Conservation (phyloP, 306 rosid genomes). For the Phaseolus lunatus region DNA sequence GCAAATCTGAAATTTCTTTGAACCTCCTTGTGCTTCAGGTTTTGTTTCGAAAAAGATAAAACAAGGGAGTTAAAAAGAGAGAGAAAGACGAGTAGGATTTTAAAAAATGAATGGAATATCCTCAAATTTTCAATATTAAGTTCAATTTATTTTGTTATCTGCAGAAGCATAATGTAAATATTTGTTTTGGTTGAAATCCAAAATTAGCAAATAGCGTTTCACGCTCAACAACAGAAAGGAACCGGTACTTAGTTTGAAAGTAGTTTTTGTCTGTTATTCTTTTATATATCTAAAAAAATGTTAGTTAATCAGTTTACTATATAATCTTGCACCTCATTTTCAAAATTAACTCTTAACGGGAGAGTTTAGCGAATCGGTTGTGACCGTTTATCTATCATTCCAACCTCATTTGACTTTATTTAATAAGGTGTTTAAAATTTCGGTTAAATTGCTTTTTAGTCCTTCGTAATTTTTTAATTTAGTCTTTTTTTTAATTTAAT, state of each 20-base stretch:
- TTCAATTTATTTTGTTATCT: slow-evolving; percentile 33
- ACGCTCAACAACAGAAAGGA: neutral
- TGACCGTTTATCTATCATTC: too few species aligned
- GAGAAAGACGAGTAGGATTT: slow-evolving; percentile 12
- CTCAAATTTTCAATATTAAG: slow-evolving; percentile 30
- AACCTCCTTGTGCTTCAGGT: slow-evolving; percentile 27
- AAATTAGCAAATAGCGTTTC: neutral
- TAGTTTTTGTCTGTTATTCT: slow-evolving; percentile 38
- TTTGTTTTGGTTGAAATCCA: slow-evolving; percentile 1
- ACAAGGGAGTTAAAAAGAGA: neutral
- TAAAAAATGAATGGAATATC: slow-evolving; percentile 26
- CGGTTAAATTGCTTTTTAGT: too few species aligned
- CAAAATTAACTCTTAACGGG: too few species aligned
- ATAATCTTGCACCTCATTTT: neutral
- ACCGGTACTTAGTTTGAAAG: slow-evolving; percentile 1
- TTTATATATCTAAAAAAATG: neutral
- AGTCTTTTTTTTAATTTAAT: too few species aligned
- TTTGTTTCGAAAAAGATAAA: neutral
- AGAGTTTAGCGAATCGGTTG: too few species aligned
- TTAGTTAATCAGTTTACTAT: slow-evolving; percentile 26
- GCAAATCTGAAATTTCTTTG: slow-evolving; percentile 29
- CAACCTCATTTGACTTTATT: too few species aligned
- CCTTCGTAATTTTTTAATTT: too few species aligned
- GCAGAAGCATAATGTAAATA: slow-evolving; percentile 19
- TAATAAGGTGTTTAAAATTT: too few species aligned